Conservation (phyloP, 371 early-diverging fungal genomes). For the Rhizopus arrhizus region DNA sequence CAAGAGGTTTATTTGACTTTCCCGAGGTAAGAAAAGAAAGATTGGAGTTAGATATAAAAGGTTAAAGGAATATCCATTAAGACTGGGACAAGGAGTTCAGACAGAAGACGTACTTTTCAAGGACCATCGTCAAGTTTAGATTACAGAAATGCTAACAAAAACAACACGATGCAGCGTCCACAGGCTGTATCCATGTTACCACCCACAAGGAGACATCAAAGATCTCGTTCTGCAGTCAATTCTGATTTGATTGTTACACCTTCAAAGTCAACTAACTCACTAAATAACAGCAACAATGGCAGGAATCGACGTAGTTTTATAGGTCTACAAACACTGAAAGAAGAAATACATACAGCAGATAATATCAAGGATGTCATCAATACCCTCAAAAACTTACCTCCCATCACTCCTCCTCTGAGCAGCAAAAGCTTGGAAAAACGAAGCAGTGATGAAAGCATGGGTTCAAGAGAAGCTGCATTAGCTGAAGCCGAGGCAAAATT, state of each 20-base stretch:
- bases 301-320: slow-evolving; percentile 18
- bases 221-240: slow-evolving; percentile 45
- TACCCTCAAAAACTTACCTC: slow-evolving; percentile 55
- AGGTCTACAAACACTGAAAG: slow-evolving; percentile 22
- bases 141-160: background rate
- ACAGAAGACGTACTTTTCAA: slow-evolving; percentile 42
- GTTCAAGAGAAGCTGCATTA: slow-evolving; percentile 41
- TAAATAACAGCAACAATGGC: slow-evolving; percentile 6
- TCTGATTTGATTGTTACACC: slow-evolving; percentile 41
- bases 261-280: slow-evolving; percentile 15
- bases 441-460: slow-evolving; percentile 37
- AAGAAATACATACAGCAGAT: slow-evolving; percentile 41
- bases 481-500: slow-evolving; percentile 58
- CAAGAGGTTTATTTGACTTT: slow-evolving; percentile 54
- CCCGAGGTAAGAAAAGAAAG: slow-evolving; percentile 21
- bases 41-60: background rate
- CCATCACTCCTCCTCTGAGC: slow-evolving; percentile 25
- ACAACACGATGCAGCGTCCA: slow-evolving; percentile 8
- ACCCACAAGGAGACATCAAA: slow-evolving; percentile 36
- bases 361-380: slow-evolving; percentile 62
- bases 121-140: slow-evolving; percentile 12
- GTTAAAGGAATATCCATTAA: background rate
- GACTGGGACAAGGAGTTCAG: slow-evolving; percentile 15
- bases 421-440: slow-evolving; percentile 14
- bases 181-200: slow-evolving; percentile 30